phyloP scores from a whole-genome alignment of 2,329 filamentous ascomycete genomes.

The Cryphonectria carpinicola region DNA sequence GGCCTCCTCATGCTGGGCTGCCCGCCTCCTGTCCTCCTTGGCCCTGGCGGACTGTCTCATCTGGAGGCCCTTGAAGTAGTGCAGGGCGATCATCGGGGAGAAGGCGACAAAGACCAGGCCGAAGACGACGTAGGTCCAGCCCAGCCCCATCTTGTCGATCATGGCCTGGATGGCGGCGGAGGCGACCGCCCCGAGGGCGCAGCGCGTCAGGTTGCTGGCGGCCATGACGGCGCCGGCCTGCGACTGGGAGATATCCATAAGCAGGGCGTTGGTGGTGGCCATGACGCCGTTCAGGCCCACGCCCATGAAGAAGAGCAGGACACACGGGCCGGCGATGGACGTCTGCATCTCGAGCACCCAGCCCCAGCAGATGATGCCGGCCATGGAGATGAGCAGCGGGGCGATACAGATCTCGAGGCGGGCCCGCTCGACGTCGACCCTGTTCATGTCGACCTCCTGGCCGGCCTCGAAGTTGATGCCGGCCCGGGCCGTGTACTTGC shows the following conservation, averaged over 20 bases:
- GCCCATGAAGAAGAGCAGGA: conserved; percentile 45
- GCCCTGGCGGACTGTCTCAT: conserved; percentile 14
- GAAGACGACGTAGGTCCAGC: conserved; percentile 21
- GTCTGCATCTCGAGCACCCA: conserved; percentile 46
- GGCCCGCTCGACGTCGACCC: conserved; percentile 44
- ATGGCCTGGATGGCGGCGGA: conserved; percentile 17
- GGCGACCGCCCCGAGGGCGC: conserved; percentile 16
- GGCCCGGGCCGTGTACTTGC: conserved; percentile 52
- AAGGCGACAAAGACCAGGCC: conserved; percentile 13
- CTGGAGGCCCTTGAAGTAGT: conserved; percentile 16
- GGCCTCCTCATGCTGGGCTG: not conserved
- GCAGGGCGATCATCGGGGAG: conserved; percentile 13
- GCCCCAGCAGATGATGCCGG: conserved; percentile 46
- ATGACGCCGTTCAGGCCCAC: conserved; percentile 29
- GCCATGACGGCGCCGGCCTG: conserved; percentile 20
- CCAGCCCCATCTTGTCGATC: conserved; percentile 21
- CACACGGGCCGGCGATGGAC: conserved; percentile 45
- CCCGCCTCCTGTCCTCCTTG: conserved; percentile 2
- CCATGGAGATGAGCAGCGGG: conserved; percentile 49
- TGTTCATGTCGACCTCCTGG: conserved; percentile 42
- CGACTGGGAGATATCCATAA: conserved; percentile 18
- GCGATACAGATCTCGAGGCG: conserved; percentile 41
- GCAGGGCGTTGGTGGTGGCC: conserved; percentile 19
- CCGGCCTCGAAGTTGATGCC: conserved; percentile 53
- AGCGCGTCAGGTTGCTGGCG: conserved; percentile 20